Evolutionary conservation across 2,329 filamentous ascomycete genomes (phyloP), one percentile per base, ranked within the genome.

Genomic region (Diaporthe vexans): DNA sequence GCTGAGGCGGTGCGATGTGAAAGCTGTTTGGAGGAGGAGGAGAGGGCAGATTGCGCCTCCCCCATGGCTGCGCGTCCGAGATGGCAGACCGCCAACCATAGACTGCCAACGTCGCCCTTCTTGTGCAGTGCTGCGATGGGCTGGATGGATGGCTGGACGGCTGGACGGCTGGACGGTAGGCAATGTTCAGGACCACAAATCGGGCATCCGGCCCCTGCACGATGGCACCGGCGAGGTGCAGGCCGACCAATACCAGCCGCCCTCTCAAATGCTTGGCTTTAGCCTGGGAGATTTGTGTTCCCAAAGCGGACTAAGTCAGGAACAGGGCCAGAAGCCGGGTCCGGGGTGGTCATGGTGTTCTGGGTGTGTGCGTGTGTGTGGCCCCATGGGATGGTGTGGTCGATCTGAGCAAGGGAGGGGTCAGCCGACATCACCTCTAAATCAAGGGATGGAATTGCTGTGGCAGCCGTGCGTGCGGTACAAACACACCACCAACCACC

Each of bases 241-340:
- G 63, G n/a, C 63, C 21, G 63, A 26, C 63, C 63, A 68, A 68
- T 68, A 37, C 63, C 63, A 54, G 33, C 63, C 63, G 63, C 63
- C 48, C 46, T 68, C 46, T 51, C 63, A 54, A 54, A 68, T 68
- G 63, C 63, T 68, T 68, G 63, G 63, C 63, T 13, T 68, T 54
- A 29, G 63, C 33, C 48, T 15, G 63, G 63, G 63, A 68, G n/a
- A 68, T 68, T 68, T 68, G 63, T 15, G 40, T 17, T 8, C 69
- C 69, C 35, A 54, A 72, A 72, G 57, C 6, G 57, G 69, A 72
- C 57, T 72, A 63, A 71, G 37, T 58, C 52, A 71, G 68, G 68
- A 33, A 71, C 40, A 51, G 59, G 24, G 54, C 67, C 26, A 67
- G 21, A 37, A 24, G 61, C 61, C 61, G 52, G 52, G 68, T 37